Evolutionary conservation across 176 grass and related monocot genomes (phyloP).

Genomic region (Oryza brachyantha): DNA sequence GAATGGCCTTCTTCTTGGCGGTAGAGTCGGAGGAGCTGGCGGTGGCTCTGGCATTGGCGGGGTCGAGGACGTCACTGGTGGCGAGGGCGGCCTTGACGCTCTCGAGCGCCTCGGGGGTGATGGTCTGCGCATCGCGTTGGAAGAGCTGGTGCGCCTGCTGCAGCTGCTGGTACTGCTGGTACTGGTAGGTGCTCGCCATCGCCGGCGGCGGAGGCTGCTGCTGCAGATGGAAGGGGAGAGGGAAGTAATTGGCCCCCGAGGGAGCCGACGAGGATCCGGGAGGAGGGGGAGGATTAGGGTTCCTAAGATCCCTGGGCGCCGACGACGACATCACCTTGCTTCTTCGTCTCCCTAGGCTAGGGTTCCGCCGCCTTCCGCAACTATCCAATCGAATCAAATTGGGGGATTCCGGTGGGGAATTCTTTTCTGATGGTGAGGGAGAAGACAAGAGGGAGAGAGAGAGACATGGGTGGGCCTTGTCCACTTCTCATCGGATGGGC

Average conservation of each 20-base stretch:
- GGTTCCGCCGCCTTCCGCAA: no score
- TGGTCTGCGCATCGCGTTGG: slow-evolving; percentile 90
- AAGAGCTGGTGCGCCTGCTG: slow-evolving; percentile 87
- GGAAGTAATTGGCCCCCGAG: slow-evolving; percentile 54
- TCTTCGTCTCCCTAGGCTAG: not conserved
- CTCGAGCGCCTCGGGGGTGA: slow-evolving; percentile 91
- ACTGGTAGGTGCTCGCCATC: slow-evolving; percentile 31
- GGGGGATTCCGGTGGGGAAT: not conserved
- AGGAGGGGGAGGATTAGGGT: slow-evolving; percentile 32
- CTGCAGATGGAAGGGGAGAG: slow-evolving; percentile 88
- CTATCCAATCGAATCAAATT: not conserved
- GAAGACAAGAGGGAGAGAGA: no score
- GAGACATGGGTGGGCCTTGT: no score
- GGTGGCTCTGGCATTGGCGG: slow-evolving; percentile 45
- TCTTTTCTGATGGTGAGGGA: no score
- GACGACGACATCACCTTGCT: not conserved
- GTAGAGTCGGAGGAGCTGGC: slow-evolving; percentile 35
- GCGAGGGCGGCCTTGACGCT: slow-evolving; percentile 93
- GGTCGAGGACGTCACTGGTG: slow-evolving; percentile 69
- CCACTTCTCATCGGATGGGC: no score
- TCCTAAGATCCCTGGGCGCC: not conserved
- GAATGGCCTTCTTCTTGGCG: slow-evolving; percentile 74
- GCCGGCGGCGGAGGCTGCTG: slow-evolving; percentile 29
- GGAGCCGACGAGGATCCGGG: slow-evolving; percentile 21
- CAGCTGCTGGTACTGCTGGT: slow-evolving; percentile 77